Conservation (phyloP, 176 grass and related monocot genomes). For the Phyllostachys edulis region DNA sequence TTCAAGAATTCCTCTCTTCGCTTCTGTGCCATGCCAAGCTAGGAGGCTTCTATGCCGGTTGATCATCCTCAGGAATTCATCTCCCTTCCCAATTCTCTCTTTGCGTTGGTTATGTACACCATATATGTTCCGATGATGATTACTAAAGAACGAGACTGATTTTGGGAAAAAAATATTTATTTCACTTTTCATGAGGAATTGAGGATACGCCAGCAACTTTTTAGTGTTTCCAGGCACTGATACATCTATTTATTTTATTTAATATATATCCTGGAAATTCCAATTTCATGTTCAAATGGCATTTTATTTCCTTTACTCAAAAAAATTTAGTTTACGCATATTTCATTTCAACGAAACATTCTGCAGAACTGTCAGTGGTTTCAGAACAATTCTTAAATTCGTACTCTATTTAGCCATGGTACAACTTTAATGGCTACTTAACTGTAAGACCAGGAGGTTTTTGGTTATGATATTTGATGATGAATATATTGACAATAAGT, state of each 20-base stretch:
- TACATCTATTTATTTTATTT: background rate
- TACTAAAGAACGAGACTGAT: background rate
- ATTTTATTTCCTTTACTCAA: background rate
- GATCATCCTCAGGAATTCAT: background rate
- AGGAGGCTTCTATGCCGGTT: background rate
- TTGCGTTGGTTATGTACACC: conserved; percentile 4
- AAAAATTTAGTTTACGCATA: background rate
- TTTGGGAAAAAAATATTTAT: background rate
- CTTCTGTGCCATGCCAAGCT: too few relatives aligned
- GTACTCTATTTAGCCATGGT: background rate
- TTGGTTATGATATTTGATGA: too few relatives aligned
- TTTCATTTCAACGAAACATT: conserved; percentile 11
- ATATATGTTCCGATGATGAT: background rate
- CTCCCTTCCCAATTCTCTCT: background rate
- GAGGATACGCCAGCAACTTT: background rate
- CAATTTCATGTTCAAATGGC: background rate
- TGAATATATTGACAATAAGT: too few relatives aligned
- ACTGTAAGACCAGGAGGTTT: too few relatives aligned
- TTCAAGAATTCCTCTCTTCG: background rate
- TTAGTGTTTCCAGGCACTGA: background rate
- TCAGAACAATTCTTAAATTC: too few relatives aligned
- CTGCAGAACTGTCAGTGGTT: background rate
- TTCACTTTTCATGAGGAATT: background rate
- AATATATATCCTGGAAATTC: background rate
- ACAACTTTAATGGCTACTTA: too few relatives aligned